phyloP scores from a whole-genome alignment of 1,284 basidiomycete genomes.

The Rhizoctonia solani region DNA sequence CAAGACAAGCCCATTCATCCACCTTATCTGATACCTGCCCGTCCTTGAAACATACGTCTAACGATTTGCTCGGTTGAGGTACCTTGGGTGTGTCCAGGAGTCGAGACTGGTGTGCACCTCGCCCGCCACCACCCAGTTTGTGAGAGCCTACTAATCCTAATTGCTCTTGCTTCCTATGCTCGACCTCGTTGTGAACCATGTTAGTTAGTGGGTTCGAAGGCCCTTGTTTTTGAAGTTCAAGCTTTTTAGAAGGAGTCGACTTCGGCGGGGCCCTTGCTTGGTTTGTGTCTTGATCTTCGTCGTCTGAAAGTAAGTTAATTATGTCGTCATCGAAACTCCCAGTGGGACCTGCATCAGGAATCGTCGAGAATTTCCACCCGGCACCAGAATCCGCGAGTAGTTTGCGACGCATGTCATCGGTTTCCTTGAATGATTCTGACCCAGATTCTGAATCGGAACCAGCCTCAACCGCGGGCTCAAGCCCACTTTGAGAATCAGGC shows the following conservation, averaged over 20 bases:
- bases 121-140: constrained; percentile 35
- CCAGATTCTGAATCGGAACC: constrained; percentile 33
- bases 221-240: neutral
- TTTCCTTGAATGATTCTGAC: constrained; percentile 36
- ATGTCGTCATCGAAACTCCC: neutral
- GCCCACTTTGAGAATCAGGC: neutral
- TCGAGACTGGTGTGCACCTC: neutral
- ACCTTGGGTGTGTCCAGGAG: no score
- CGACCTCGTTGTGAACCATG: constrained; percentile 54
- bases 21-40: neutral
- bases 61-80: no score
- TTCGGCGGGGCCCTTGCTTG: neutral
- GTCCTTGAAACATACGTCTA: no score
- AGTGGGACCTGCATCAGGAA: constrained; percentile 36
- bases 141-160: constrained; percentile 45
- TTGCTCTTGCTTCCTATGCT: constrained; percentile 54
- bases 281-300: neutral
- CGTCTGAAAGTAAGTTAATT: constrained; percentile 21
- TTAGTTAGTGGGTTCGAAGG: constrained; percentile 43
- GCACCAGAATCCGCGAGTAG: constrained; percentile 31
- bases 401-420: constrained; percentile 36
- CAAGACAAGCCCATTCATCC: constrained; percentile 53
- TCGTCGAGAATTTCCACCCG: constrained; percentile 35
- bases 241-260: neutral
- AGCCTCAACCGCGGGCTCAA: neutral